Conservation (phyloP, 805 yeast species). For the Yamadazyma ubonensis region DNA sequence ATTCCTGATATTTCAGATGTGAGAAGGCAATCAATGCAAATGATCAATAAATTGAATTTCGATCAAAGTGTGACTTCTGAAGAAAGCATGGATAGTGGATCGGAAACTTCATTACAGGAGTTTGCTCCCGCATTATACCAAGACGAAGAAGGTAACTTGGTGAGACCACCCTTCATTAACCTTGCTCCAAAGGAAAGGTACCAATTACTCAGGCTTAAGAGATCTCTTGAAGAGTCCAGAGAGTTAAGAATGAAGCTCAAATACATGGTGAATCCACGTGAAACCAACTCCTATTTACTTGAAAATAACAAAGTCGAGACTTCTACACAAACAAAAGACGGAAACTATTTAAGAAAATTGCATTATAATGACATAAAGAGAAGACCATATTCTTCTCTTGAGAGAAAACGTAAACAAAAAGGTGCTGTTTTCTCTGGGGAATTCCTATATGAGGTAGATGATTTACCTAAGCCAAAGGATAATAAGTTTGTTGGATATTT, state of each 20-base stretch:
- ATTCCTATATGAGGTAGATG: constrained; percentile 32
- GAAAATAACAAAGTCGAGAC: constrained; percentile 35
- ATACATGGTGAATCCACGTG: constrained; percentile 42
- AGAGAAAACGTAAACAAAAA: constrained; percentile 16
- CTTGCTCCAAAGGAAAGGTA: constrained; percentile 44
- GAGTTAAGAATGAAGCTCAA: constrained; percentile 32
- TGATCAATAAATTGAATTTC: constrained; percentile 8
- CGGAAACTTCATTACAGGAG: too few species aligned
- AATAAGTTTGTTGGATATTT: constrained; percentile 32
- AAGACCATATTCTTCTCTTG: constrained; percentile 8
- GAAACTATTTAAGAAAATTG: constrained; percentile 28
- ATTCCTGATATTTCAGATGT: constrained; percentile 16
- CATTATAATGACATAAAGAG: constrained; percentile 23
- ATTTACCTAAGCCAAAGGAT: constrained; percentile 8
- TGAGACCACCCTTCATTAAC: constrained; percentile 45
- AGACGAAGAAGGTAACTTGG: constrained; percentile 38
- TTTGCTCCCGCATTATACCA: constrained; percentile 34
- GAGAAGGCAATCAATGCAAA: constrained; percentile 13
- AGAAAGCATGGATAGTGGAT: too few species aligned
- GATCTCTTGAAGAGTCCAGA: constrained; percentile 36
- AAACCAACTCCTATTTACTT: constrained; percentile 25
- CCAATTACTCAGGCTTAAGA: constrained; percentile 39
- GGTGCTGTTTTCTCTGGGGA: constrained; percentile 35
- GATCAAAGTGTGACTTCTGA: not conserved
- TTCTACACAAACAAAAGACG: constrained; percentile 41